phyloP scores from a whole-genome alignment of 345 rosid genomes.

The Euphorbia lathyris region DNA sequence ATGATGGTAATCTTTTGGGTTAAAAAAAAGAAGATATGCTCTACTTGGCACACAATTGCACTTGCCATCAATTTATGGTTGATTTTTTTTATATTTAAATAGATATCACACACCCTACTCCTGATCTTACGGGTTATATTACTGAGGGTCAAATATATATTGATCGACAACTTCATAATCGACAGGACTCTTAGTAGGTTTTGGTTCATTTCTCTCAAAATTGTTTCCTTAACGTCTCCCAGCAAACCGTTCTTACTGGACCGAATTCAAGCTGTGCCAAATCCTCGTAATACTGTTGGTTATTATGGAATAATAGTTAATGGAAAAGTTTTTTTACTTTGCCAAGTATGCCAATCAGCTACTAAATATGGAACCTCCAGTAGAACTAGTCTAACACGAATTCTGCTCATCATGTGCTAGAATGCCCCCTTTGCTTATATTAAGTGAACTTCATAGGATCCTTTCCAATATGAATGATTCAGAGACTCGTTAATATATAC shows the following conservation, averaged over 20 bases:
- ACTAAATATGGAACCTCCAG: no score
- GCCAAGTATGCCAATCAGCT: no score
- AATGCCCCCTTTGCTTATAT: background rate
- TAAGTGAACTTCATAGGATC: background rate
- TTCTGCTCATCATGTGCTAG: background rate
- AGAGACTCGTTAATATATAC: background rate
- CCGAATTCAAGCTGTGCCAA: no score
- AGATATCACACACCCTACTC: constrained; percentile 99
- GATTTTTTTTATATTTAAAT: constrained; percentile 23
- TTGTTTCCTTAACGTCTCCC: background rate
- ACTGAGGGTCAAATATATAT: constrained; percentile 97
- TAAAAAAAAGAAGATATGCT: background rate
- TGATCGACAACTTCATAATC: constrained; percentile 81
- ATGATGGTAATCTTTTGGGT: constrained; percentile 59
- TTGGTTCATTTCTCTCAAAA: background rate
- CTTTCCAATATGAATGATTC: background rate
- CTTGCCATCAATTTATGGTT: constrained; percentile 6
- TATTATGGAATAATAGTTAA: no score
- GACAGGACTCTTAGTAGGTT: constrained; percentile 48
- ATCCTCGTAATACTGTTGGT: no score
- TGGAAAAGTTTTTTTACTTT: no score
- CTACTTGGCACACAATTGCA: background rate
- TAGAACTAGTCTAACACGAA: no score
- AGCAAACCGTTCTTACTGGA: no score
- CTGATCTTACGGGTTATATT: constrained; percentile 99